Evolutionary conservation across 139 green algal species (phyloP).

Genomic region (Chlorella sp.): DNA sequence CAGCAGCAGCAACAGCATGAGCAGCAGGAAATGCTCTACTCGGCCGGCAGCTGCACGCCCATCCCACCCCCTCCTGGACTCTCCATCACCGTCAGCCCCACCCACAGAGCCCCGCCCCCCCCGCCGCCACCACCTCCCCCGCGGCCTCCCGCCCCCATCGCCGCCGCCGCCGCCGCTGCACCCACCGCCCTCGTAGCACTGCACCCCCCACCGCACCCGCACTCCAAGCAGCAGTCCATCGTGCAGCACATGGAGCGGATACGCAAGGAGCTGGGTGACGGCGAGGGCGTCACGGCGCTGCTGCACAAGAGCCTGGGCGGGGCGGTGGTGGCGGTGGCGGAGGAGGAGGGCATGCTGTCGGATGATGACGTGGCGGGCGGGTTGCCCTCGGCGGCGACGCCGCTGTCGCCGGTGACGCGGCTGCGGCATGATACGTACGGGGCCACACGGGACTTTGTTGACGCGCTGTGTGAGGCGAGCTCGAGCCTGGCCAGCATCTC

Average conservation of each 20-base stretch:
- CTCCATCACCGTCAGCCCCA: no score
- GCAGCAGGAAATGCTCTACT: no score
- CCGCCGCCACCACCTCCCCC: not conserved
- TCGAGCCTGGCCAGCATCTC: slow-evolving; percentile 65
- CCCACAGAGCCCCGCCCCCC: no score
- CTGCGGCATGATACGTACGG: slow-evolving; percentile 77
- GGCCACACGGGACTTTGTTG: slow-evolving; percentile 93
- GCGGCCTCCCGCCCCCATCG: not conserved
- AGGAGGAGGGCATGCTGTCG: slow-evolving; percentile 11
- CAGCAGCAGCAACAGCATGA: no score
- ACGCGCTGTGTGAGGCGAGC: slow-evolving; percentile 86
- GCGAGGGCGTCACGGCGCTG: slow-evolving; percentile 57
- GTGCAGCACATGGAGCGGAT: slow-evolving; percentile 1
- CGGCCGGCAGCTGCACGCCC: not conserved
- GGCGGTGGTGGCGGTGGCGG: not conserved
- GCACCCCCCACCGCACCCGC: no score
- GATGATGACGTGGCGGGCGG: slow-evolving; percentile 26
- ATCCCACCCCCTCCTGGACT: not conserved
- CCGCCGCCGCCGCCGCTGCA: not conserved
- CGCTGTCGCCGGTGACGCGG: slow-evolving; percentile 47
- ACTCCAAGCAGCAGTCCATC: no score
- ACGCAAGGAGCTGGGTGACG: slow-evolving; percentile 48
- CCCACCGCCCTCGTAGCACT: no score
- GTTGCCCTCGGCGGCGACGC: slow-evolving; percentile 3
- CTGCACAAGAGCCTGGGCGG: slow-evolving; percentile 11